Base-by-base conservation (phyloP, 2,329 filamentous ascomycete genomes). In the Cladophialophora chaetospira region DNA sequence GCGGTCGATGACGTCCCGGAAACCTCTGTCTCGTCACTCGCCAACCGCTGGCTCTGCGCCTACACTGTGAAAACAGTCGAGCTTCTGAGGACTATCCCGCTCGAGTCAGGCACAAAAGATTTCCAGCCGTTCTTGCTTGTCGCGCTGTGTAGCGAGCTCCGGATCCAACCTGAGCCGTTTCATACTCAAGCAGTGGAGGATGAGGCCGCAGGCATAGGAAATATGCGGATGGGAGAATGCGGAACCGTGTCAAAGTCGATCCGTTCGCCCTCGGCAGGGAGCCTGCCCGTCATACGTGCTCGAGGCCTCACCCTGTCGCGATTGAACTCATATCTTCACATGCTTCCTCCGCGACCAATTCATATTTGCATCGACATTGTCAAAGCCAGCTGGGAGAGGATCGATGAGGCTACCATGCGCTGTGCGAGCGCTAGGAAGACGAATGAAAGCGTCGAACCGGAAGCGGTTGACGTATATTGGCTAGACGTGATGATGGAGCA, bases 401-500 rank as follows among this genome's bases (percentile, higher is more conserved):
- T 80, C 64, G 80, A 83, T 66, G 71, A 71, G 1, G 78, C 77
- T 0, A 70, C 74, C 11, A n/a, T n/a, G n/a, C n/a, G n/a, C n/a
- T n/a, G n/a, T n/a, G n/a, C n/a, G n/a, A n/a, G n/a, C n/a, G n/a
- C n/a, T n/a, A n/a, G n/a, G n/a, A n/a, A n/a, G n/a, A n/a, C n/a
- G n/a, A n/a, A n/a, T n/a, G n/a, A n/a, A n/a, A n/a, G n/a, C n/a
- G n/a, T n/a, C n/a, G n/a, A n/a, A n/a, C n/a, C n/a, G n/a, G n/a
- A n/a, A n/a, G n/a, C n/a, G n/a, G 40, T 31, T 5, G 71, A 77
- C 25, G 71, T 74, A 3, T 82, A 81, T 66, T 83, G 80, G 80
- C 74, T 82, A 63, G 79, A 82, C 65, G 74, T 83, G 4, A 79
- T 82, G 76, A 77, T 80, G 62, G 79, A 82, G 19, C 80, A 79